Conservation (phyloP, 306 rosid species). For the Vigna reflexopilosa region DNA sequence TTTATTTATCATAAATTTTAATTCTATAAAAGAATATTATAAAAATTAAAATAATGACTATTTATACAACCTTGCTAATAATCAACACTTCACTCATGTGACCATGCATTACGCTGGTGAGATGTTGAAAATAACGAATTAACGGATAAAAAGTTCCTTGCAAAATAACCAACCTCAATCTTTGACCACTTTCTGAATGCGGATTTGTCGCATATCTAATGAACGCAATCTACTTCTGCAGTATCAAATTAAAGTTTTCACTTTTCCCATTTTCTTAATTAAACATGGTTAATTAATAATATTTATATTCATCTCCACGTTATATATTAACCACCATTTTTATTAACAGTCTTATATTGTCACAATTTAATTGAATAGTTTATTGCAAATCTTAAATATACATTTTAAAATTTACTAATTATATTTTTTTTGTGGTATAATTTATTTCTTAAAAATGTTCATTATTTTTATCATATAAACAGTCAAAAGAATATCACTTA, state of each 20-base stretch:
- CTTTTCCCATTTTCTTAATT: background rate
- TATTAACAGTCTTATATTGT: too few species aligned
- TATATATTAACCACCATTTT: background rate
- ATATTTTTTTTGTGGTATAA: too few species aligned
- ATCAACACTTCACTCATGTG: background rate
- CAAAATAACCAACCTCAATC: constrained; percentile 1
- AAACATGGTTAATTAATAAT: background rate
- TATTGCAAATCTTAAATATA: too few species aligned
- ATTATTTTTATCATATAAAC: background rate
- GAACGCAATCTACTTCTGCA: background rate
- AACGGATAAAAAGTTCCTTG: constrained; percentile 8
- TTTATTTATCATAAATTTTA: background rate
- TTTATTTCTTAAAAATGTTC: too few species aligned
- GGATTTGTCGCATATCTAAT: constrained; percentile 17
- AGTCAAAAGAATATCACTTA: too few species aligned
- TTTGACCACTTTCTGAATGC: constrained; percentile 19
- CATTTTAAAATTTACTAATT: background rate
- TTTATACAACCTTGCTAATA: background rate
- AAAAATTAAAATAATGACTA: background rate
- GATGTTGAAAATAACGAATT: constrained; percentile 14
- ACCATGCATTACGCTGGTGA: background rate
- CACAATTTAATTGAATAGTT: too few species aligned
- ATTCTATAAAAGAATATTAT: background rate
- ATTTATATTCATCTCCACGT: background rate
- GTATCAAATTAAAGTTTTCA: background rate